phyloP scores from a whole-genome alignment of 2,329 filamentous ascomycete genomes.

The Xylaria sp. region DNA sequence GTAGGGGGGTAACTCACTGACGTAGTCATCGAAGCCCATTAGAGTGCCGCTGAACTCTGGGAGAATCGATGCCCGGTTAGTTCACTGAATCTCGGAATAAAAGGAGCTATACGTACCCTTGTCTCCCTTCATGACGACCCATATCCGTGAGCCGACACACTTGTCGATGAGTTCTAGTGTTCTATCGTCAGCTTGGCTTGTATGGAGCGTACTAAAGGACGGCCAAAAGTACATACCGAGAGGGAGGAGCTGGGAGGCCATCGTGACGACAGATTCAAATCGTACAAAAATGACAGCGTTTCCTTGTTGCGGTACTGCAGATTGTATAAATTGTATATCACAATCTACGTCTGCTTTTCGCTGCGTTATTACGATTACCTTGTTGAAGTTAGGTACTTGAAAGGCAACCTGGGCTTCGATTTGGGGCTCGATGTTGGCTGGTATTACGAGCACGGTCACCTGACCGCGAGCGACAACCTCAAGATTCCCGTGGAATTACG shows the following conservation, averaged over 20 bases:
- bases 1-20: slow-evolving; percentile 68
- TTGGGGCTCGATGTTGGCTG: background rate
- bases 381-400: background rate
- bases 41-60: slow-evolving; percentile 92
- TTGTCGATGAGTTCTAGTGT: slow-evolving; percentile 93
- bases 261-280: slow-evolving; percentile 30
- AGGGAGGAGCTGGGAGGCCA: slow-evolving; percentile 71
- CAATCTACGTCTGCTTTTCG: background rate
- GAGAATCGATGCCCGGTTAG: background rate
- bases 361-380: background rate
- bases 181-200: slow-evolving; percentile 5
- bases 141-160: slow-evolving; percentile 94
- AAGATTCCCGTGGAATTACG: background rate
- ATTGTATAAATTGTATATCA: background rate
- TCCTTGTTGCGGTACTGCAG: background rate
- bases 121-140: slow-evolving; percentile 99
- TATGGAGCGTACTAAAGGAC: background rate
- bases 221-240: slow-evolving; percentile 47
- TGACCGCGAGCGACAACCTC: background rate
- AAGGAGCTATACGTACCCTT: slow-evolving; percentile 61
- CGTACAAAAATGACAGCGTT: background rate
- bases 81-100: background rate
- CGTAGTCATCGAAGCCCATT: slow-evolving; percentile 96
- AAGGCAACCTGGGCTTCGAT: background rate
- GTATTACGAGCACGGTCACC: background rate